Evolutionary conservation across 306 rosid genomes (phyloP), one percentile per base, ranked within the genome.

Genomic region (Inga leiocalycina): DNA sequence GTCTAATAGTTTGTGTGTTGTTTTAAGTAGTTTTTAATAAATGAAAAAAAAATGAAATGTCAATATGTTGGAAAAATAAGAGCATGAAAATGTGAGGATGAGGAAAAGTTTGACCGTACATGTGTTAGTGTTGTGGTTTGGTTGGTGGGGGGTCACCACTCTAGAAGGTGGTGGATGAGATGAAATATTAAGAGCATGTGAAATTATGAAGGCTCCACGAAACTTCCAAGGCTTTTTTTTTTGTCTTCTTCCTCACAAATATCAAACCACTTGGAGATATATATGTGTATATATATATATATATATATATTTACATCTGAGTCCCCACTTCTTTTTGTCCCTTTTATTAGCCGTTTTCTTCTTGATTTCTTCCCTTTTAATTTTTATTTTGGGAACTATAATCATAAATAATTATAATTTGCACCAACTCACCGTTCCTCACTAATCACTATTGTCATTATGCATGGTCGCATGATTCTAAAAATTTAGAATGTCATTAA

Each of bases 61-160:
- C 16, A 24, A 10, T 61, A 10, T 24, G 0, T 61, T 61, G 0
- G 19, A 3, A 27, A 10, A 19, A 62, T 30, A 24, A 62, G 69
- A 5, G 30, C 5, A 6, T 65, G 13, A 30, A 1, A 65, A 65
- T 30, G 19, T n/a, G 2, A 20, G 43, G n/a, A 32, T 65, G 43
- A 6, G 70, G 78, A 68, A 39, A 17, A 43, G 66, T 79, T 8
- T 84, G 57, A 76, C 57, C 51, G 11, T 74, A 86, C 83, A 88
- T 34, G 83, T 88, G 89, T 85, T 22, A 27, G 61, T 54, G 19
- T 24, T 54, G 76, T 78, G 89, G 88, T 52, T 56, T 72, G 71
- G 78, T 64, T 72, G 71, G 78, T 64, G 4, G 30, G 69, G 56
- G 57, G 84, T 85, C 0, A 17, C 59, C 9, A 20, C 24, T 20